phyloP scores from a whole-genome alignment of 2,329 filamentous ascomycete species.

The Chaetomiaceae sp. region DNA sequence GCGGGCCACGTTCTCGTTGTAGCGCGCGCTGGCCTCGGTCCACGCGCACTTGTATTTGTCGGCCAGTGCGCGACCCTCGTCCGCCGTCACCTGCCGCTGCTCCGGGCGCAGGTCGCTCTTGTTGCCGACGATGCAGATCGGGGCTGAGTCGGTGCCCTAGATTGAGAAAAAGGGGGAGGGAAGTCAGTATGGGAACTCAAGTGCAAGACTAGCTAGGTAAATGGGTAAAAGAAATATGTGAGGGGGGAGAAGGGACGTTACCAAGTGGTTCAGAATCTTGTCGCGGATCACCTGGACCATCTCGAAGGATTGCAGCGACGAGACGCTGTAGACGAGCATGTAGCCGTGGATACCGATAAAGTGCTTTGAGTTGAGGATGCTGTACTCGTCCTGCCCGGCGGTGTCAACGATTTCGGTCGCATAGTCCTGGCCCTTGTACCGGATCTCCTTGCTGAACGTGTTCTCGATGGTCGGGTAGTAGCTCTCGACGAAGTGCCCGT shows the following conservation, averaged over 20 bases:
- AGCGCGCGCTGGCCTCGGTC: slow-evolving; percentile 89
- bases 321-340: slow-evolving; percentile 97
- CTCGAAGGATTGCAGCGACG: slow-evolving; percentile 88
- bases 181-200: too few relatives aligned
- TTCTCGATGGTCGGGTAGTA: slow-evolving; percentile 99
- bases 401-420: slow-evolving; percentile 97
- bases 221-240: neutral
- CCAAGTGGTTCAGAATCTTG: slow-evolving; percentile 94
- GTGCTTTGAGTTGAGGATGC: slow-evolving; percentile 95
- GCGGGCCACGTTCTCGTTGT: slow-evolving; percentile 88
- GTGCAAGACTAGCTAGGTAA: too few relatives aligned
- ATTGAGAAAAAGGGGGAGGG: too few relatives aligned
- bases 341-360: slow-evolving; percentile 99
- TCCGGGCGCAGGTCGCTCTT: slow-evolving; percentile 91
- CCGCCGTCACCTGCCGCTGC: slow-evolving; percentile 80
- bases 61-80: slow-evolving; percentile 78
- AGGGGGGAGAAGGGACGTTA: slow-evolving; percentile 37
- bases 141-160: slow-evolving; percentile 88
- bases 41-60: slow-evolving; percentile 88
- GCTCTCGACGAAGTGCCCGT: slow-evolving; percentile 96
- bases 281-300: slow-evolving; percentile 95
- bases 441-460: slow-evolving; percentile 94
- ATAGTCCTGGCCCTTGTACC: slow-evolving; percentile 87
- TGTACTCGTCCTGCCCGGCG: slow-evolving; percentile 98
- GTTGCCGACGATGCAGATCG: slow-evolving; percentile 92